phyloP scores from a whole-genome alignment of 2,329 filamentous ascomycete genomes.

The Nannizziopsis arthrosporioides region DNA sequence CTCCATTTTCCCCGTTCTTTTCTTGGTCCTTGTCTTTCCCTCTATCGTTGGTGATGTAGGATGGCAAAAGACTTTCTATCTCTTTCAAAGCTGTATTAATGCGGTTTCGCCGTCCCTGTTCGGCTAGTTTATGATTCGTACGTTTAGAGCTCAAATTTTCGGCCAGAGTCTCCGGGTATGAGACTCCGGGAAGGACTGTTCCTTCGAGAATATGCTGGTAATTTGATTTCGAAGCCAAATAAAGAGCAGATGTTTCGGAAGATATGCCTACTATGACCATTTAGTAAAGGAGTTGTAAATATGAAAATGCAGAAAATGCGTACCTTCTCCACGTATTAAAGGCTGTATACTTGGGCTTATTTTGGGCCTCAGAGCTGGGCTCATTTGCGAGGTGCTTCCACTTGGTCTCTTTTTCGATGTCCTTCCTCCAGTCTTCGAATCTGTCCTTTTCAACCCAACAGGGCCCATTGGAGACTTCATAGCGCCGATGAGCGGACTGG shows the following conservation, averaged over 20 bases:
- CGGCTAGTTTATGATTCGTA: constrained; percentile 94
- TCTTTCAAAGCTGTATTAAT: constrained; percentile 91
- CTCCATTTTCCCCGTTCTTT: constrained; percentile 32
- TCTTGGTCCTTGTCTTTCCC: constrained; percentile 29
- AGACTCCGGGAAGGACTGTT: constrained; percentile 76
- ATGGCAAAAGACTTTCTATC: constrained; percentile 75
- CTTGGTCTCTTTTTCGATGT: constrained; percentile 59
- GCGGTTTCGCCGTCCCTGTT: constrained; percentile 86
- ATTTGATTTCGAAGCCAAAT: constrained; percentile 89
- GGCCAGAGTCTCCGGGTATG: constrained; percentile 80
- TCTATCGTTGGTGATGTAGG: constrained; percentile 36
- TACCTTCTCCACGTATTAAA: constrained; percentile 59
- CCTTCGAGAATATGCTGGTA: constrained; percentile 96
- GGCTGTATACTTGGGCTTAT: constrained; percentile 95
- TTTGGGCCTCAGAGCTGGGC: constrained; percentile 72
- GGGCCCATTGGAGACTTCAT: constrained; percentile 42
- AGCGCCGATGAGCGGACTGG: constrained; percentile 44
- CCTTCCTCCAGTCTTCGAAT: constrained; percentile 41
- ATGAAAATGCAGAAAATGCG: constrained; percentile 21
- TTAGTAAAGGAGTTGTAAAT: neutral
- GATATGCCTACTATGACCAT: constrained; percentile 31
- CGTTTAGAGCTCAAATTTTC: constrained; percentile 92
- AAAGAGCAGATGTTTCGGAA: constrained; percentile 52
- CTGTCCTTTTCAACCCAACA: constrained; percentile 32
- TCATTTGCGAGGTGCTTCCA: constrained; percentile 61